These are phyloP conservation scores for Lachancea quebecensis DNA, from an alignment of 805 yeast genomes.

Conservation along the genomic window DNA sequence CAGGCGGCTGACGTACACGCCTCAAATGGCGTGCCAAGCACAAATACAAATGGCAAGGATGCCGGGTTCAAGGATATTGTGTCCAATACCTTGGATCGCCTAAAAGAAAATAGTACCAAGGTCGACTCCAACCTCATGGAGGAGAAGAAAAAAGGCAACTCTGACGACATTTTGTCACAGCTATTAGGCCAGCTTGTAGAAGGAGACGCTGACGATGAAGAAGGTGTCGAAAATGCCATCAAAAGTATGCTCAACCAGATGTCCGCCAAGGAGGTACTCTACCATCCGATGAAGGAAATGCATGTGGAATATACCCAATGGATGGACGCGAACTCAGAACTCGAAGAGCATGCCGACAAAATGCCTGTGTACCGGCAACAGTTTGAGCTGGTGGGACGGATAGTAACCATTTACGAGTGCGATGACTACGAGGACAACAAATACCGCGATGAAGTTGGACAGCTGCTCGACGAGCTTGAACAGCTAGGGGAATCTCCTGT, in stretches of 20 bases:
- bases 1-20: background rate
- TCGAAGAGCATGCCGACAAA: conserved; percentile 40
- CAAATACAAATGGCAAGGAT: conserved; percentile 19
- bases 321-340: conserved; percentile 48
- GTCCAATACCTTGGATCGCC: conserved; percentile 69
- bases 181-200: conserved; percentile 57
- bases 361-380: conserved; percentile 53
- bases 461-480: conserved; percentile 25
- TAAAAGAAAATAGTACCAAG: conserved; percentile 67
- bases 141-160: conserved; percentile 41
- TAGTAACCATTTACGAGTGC: conserved; percentile 61
- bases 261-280: conserved; percentile 76
- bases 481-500: conserved; percentile 30
- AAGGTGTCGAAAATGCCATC: conserved; percentile 51
- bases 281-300: conserved; percentile 82
- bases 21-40: conserved; percentile 1
- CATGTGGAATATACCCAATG: conserved; percentile 65
- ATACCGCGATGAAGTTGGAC: conserved; percentile 20
- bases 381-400: conserved; percentile 49
- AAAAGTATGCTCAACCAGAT: conserved; percentile 75
- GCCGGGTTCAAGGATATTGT: conserved; percentile 64
- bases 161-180: conserved; percentile 51
- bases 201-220: conserved; percentile 21
- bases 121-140: conserved; percentile 52
- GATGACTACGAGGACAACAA: conserved; percentile 39